Evolutionary conservation across 768 basidiomycete genomes (phyloP).

Genomic region (Russula ochroleuca): DNA sequence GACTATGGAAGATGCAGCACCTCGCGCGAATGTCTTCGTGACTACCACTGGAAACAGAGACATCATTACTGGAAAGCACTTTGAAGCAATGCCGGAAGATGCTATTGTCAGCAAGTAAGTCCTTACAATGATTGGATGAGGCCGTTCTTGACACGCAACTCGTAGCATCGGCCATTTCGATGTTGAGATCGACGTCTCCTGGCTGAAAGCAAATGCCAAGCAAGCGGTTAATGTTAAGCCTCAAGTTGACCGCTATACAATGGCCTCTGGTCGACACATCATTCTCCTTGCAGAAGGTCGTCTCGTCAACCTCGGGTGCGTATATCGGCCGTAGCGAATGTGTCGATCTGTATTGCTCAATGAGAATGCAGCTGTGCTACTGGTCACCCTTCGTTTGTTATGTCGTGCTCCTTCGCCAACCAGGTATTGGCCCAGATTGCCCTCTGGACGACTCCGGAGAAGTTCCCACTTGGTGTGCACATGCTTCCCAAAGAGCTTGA

Average conservation of each 20-base stretch:
- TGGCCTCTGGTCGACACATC: conserved; percentile 87
- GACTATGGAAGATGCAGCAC: conserved; percentile 97
- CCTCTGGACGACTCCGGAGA: conserved; percentile 88
- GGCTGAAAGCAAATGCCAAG: conserved; percentile 92
- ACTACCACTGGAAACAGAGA: conserved; percentile 99
- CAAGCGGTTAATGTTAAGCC: conserved; percentile 90
- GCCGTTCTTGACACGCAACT: conserved; percentile 9
- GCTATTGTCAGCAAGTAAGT: conserved; percentile 96
- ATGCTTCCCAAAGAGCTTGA: conserved; percentile 98
- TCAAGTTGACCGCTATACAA: conserved; percentile 97
- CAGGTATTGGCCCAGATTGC: conserved; percentile 98
- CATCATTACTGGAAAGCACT: conserved; percentile 91
- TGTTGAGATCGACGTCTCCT: conserved; percentile 93
- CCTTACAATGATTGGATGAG: not conserved
- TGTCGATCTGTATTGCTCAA: not conserved
- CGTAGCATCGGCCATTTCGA: conserved; percentile 81
- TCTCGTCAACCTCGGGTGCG: conserved; percentile 95
- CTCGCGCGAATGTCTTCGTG: conserved; percentile 86
- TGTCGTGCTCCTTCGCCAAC: conserved; percentile 99
- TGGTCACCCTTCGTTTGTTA: conserved; percentile 98
- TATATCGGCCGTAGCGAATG: conserved; percentile 4
- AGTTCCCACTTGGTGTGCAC: conserved; percentile 96
- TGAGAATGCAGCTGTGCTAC: conserved; percentile 72
- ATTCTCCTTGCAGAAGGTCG: conserved; percentile 98
- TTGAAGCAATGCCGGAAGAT: conserved; percentile 92